Conservation (phyloP, 495 filamentous ascomycete genomes). For the Penicillium cosmopolitanum region DNA sequence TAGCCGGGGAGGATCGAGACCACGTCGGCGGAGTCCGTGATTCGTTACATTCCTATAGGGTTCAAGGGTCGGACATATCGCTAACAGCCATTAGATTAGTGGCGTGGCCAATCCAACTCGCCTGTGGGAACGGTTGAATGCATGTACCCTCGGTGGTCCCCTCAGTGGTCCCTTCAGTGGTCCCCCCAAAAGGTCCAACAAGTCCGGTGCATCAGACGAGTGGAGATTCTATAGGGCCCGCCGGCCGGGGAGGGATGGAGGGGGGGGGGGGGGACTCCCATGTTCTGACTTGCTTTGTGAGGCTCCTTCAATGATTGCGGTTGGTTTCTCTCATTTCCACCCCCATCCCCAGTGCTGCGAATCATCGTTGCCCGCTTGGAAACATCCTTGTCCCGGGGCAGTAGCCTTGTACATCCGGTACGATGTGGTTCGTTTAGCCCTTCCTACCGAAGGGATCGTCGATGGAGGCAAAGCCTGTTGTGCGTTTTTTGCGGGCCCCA, state of each 20-base stretch:
- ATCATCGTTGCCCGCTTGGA: not conserved
- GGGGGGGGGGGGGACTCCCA: too few species aligned
- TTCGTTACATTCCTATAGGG: slow-evolving; percentile 24
- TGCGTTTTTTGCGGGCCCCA: not conserved
- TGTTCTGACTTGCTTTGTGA: slow-evolving; percentile 16
- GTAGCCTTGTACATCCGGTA: not conserved
- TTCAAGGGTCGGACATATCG: slow-evolving; percentile 30
- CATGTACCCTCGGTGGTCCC: not conserved
- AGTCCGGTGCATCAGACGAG: slow-evolving; percentile 39
- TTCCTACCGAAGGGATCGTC: not conserved
- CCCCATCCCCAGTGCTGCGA: not conserved
- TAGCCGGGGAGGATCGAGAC: slow-evolving; percentile 27
- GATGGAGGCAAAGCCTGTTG: too few species aligned
- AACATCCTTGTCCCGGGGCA: not conserved
- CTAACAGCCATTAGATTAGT: slow-evolving; percentile 21
- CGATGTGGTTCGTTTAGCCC: not conserved
- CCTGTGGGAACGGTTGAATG: slow-evolving; percentile 3
- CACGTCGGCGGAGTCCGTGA: slow-evolving; percentile 16
- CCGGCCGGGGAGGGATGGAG: not conserved
- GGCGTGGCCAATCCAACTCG: slow-evolving; percentile 17
- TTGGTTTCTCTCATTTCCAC: not conserved
- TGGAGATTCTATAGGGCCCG: slow-evolving; percentile 20
- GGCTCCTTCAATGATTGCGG: slow-evolving; percentile 20
- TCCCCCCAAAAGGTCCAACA: slow-evolving; percentile 1
- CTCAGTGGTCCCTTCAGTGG: too few species aligned